Conservation (phyloP, 2,329 filamentous ascomycete species). For the Colletotrichum euphorbiae region DNA sequence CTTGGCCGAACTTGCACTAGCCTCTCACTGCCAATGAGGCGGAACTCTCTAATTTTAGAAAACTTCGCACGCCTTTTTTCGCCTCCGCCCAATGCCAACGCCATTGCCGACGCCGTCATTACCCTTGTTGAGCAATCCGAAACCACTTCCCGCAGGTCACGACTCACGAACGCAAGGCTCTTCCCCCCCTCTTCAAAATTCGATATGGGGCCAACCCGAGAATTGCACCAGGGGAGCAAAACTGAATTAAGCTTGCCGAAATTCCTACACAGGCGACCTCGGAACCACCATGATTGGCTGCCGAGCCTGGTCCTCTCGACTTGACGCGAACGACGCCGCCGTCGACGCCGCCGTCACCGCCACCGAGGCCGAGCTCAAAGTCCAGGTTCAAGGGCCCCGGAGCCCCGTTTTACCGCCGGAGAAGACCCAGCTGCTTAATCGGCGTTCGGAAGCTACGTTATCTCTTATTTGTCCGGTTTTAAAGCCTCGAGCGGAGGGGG, state of each 20-base stretch:
- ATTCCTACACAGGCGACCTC: neutral
- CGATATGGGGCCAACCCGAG: constrained; percentile 20
- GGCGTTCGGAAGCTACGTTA: neutral
- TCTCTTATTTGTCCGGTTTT: neutral
- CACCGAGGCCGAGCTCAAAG: constrained; percentile 29
- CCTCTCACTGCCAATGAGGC: constrained; percentile 1
- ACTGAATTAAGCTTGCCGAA: constrained; percentile 16
- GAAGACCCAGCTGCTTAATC: constrained; percentile 23
- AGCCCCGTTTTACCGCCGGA: constrained; percentile 12
- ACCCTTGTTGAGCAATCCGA: neutral
- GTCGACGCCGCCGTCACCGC: constrained; percentile 28
- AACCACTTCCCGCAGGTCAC: constrained; percentile 13
- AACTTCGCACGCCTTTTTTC: neutral
- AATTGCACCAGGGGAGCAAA: no score
- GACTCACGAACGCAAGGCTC: constrained; percentile 4
- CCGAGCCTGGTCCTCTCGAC: neutral
- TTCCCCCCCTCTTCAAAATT: neutral
- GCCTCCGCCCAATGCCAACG: neutral
- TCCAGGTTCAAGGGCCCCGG: constrained; percentile 4
- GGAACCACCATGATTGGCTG: constrained; percentile 9
- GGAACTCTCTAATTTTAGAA: constrained; percentile 34
- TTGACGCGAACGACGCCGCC: constrained; percentile 8
- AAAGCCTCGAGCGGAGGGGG: neutral
- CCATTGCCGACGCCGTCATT: neutral
- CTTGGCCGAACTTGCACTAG: constrained; percentile 21